These are phyloP conservation scores for Drosera spatulata DNA, from an alignment of 179 eudicot species.

Conservation along the genomic window DNA sequence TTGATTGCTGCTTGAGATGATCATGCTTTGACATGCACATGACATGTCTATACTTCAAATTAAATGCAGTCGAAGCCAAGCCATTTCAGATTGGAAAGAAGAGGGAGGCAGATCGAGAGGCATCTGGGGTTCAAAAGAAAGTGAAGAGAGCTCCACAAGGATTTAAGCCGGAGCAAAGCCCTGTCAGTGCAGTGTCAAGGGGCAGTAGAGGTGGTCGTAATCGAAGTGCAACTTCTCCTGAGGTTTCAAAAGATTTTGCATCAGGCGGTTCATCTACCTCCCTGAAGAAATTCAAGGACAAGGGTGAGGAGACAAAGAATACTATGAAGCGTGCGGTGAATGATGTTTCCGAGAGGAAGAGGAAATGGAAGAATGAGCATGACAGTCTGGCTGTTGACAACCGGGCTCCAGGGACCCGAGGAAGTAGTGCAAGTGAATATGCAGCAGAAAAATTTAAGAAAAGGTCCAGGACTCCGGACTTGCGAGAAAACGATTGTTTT, in stretches of 20 bases:
- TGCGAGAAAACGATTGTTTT: slow-evolving; percentile 11
- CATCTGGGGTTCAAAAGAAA: slow-evolving; percentile 25
- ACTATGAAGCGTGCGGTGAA: slow-evolving; percentile 10
- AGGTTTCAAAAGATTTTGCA: slow-evolving; percentile 13
- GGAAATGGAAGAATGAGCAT: slow-evolving; percentile 23
- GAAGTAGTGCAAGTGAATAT: slow-evolving; percentile 1
- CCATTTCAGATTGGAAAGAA: slow-evolving; percentile 16
- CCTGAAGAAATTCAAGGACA: slow-evolving; percentile 16
- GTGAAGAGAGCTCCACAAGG: slow-evolving; percentile 15
- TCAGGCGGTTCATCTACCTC: slow-evolving; percentile 5
- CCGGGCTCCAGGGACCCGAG: slow-evolving; percentile 2
- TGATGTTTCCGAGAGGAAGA: slow-evolving; percentile 27
- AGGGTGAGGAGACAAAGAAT: slow-evolving; percentile 4
- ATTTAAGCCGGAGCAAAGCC: slow-evolving; percentile 6
- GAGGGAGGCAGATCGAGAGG: slow-evolving; percentile 23
- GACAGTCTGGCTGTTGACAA: slow-evolving; percentile 3
- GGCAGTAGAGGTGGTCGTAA: slow-evolving; percentile 12
- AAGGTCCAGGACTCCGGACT: slow-evolving; percentile 13
- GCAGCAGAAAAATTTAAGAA: slow-evolving; percentile 11
- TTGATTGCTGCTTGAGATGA: background rate
- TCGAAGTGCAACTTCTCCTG: slow-evolving; percentile 8
- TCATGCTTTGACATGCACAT: too few species aligned
- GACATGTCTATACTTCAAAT: background rate
- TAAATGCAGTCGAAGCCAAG: slow-evolving; percentile 19
- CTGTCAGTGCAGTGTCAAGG: slow-evolving; percentile 5